Evolutionary conservation across 768 basidiomycete species (phyloP).

Genomic region (Leccinum sublutescens): DNA sequence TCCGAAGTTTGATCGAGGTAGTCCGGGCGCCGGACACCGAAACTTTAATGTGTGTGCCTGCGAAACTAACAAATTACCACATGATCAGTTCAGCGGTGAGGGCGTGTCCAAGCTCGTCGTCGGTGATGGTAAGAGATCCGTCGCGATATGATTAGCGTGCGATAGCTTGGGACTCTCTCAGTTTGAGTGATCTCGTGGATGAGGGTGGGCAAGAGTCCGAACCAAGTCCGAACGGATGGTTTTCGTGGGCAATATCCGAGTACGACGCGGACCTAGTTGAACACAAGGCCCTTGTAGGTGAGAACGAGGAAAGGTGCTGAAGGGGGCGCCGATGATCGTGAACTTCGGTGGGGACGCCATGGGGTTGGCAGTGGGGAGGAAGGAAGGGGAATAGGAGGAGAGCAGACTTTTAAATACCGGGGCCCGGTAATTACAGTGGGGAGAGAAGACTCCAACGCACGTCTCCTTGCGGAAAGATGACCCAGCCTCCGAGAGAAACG

Average conservation of each 20-base stretch:
- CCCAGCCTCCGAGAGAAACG: too few species aligned
- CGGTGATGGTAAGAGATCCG: conserved; percentile 21
- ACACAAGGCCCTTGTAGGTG: conserved; percentile 28
- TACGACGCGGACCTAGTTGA: conserved; percentile 24
- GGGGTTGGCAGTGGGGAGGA: not conserved
- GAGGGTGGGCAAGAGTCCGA: conserved; percentile 33
- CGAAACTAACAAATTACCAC: too few species aligned
- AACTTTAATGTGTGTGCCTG: too few species aligned
- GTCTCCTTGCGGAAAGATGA: too few species aligned
- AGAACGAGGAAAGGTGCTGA: conserved; percentile 32
- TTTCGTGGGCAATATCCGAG: conserved; percentile 27
- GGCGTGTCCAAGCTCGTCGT: too few species aligned
- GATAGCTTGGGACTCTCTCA: conserved; percentile 31
- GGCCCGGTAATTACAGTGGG: not conserved
- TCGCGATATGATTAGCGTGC: conserved; percentile 12
- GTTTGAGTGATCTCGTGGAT: conserved; percentile 22
- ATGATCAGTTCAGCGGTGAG: too few species aligned
- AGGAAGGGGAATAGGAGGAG: not conserved
- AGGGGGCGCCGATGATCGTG: conserved; percentile 33
- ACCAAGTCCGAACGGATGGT: conserved; percentile 33
- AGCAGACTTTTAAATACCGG: conserved; percentile 2
- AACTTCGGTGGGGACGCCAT: conserved; percentile 17
- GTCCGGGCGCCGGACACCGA: not conserved
- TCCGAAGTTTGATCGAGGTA: not conserved
- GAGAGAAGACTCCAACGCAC: too few species aligned